phyloP scores from a whole-genome alignment of 2,329 filamentous ascomycete genomes.

The Nothomitra cinnamomea region DNA sequence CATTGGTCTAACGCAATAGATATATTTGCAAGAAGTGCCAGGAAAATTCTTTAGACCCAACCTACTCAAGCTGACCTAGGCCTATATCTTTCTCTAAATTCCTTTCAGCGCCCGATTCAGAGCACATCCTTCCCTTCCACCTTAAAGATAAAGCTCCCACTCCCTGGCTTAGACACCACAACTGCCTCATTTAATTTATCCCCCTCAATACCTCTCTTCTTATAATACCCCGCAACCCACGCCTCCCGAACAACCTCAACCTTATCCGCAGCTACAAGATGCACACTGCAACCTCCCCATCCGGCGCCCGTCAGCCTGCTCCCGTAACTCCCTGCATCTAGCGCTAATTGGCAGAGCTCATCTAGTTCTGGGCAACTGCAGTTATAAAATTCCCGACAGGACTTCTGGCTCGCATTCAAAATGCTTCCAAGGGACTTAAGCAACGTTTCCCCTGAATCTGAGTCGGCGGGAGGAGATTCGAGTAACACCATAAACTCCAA shows the following conservation, averaged over 20 bases:
- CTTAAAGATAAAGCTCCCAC: slow-evolving; percentile 33
- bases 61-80: not conserved
- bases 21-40: not conserved
- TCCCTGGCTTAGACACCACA: slow-evolving; percentile 75
- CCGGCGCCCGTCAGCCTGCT: slow-evolving; percentile 81
- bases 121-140: not conserved
- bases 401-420: slow-evolving; percentile 79
- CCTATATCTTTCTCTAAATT: no score
- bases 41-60: not conserved
- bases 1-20: no score
- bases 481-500: slow-evolving; percentile 67
- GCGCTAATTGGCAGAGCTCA: slow-evolving; percentile 64
- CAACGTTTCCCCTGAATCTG: slow-evolving; percentile 35
- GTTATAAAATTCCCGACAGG: slow-evolving; percentile 74
- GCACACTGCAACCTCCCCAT: slow-evolving; percentile 93
- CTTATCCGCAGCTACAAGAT: slow-evolving; percentile 72
- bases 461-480: slow-evolving; percentile 30
- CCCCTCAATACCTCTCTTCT: slow-evolving; percentile 46
- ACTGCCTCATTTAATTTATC: slow-evolving; percentile 67
- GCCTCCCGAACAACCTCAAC: slow-evolving; percentile 62
- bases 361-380: slow-evolving; percentile 92
- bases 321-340: slow-evolving; percentile 63
- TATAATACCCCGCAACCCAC: slow-evolving; percentile 69
- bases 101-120: not conserved
- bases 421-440: slow-evolving; percentile 59